These are phyloP conservation scores for Pharnaceum exiguum DNA, from an alignment of 148 eudicot species.

Conservation along the genomic window DNA sequence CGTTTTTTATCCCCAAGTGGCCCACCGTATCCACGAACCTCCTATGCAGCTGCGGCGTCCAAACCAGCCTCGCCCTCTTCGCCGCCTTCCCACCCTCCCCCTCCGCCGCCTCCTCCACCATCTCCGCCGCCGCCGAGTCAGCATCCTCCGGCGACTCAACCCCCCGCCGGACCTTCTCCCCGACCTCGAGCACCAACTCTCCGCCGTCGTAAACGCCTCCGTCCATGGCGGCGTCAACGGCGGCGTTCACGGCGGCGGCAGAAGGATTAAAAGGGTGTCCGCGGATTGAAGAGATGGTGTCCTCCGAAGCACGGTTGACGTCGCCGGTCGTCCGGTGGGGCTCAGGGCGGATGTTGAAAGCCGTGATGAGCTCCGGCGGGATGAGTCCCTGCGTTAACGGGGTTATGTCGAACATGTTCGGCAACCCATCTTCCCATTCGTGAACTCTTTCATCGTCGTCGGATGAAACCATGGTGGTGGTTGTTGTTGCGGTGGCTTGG, in stretches of 20 bases:
- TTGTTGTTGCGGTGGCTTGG: conserved; percentile 10
- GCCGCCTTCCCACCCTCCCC: conserved; percentile 15
- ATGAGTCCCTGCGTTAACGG: conserved; percentile 26
- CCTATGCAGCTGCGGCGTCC: conserved; percentile 96
- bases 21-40: conserved; percentile 85
- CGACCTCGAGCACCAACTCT: not conserved
- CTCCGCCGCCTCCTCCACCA: not conserved
- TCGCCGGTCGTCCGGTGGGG: conserved; percentile 24
- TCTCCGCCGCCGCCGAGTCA: conserved; percentile 16
- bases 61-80: conserved; percentile 71
- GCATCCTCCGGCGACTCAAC: conserved; percentile 18
- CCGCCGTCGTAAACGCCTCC: not conserved
- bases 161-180: conserved; percentile 9
- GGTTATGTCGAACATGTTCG: conserved; percentile 20
- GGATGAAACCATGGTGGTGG: not conserved
- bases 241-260: not conserved
- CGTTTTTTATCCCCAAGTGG: conserved; percentile 73
- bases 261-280: not conserved
- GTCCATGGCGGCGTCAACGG: not conserved
- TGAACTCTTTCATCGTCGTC: conserved; percentile 14
- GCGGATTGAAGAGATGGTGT: conserved; percentile 9
- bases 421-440: conserved; percentile 28
- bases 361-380: conserved; percentile 15
- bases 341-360: conserved; percentile 26
- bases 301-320: conserved; percentile 12